Conservation (phyloP, 768 basidiomycete species). For the Psilocybe subaeruginosa region DNA sequence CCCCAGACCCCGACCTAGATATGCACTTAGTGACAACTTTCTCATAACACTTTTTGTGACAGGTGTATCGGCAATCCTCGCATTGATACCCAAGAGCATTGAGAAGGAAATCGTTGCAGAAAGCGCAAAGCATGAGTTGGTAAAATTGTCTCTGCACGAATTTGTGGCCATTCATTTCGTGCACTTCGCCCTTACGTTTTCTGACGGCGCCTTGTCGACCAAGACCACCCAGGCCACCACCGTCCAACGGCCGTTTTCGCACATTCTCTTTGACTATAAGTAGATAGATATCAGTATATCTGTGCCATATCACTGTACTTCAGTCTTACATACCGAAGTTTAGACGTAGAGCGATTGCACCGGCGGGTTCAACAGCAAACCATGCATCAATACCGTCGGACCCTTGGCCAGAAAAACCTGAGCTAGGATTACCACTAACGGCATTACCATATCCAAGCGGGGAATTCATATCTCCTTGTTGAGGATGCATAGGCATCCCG, state of each 20-base stretch:
- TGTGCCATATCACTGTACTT: slow-evolving; percentile 5
- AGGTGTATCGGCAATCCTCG: slow-evolving; percentile 98
- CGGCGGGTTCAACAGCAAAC: slow-evolving; percentile 98
- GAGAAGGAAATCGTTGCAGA: slow-evolving; percentile 96
- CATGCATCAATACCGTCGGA: slow-evolving; percentile 92
- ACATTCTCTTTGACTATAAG: slow-evolving; percentile 94
- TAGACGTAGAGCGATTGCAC: slow-evolving; percentile 82
- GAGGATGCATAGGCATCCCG: slow-evolving; percentile 29
- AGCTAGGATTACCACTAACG: slow-evolving; percentile 33
- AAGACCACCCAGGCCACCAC: slow-evolving; percentile 77
- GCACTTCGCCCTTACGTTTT: slow-evolving; percentile 97
- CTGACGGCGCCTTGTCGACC: slow-evolving; percentile 98
- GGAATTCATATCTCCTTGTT: slow-evolving; percentile 47
- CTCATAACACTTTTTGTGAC: slow-evolving; percentile 98
- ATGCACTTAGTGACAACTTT: slow-evolving; percentile 99
- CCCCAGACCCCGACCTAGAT: slow-evolving; percentile 93
- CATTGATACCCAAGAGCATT: slow-evolving; percentile 99
- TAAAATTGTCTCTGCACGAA: slow-evolving; percentile 98
- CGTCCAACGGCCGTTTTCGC: slow-evolving; percentile 93
- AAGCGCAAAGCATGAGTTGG: slow-evolving; percentile 97
- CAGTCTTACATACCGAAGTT: slow-evolving; percentile 79
- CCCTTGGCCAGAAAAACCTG: slow-evolving; percentile 37
- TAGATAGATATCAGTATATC: slow-evolving; percentile 13
- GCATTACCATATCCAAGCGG: slow-evolving; percentile 53
- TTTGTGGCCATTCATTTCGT: slow-evolving; percentile 99